phyloP scores from a whole-genome alignment of 2,329 filamentous ascomycete genomes.

The Onygena corvina region DNA sequence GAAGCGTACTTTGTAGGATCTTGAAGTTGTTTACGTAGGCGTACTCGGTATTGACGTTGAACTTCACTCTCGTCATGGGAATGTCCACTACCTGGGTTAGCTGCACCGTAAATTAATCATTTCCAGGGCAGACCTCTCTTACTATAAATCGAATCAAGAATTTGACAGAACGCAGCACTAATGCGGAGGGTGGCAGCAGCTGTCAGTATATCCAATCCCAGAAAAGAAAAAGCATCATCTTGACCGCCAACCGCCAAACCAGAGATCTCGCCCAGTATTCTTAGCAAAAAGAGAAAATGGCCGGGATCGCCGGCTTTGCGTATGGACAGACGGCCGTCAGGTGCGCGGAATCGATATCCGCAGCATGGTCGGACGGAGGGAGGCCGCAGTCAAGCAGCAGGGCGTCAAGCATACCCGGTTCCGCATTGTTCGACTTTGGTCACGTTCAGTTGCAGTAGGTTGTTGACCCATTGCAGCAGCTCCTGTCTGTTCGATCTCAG shows the following conservation, averaged over 20 bases:
- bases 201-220: neutral
- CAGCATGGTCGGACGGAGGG: neutral
- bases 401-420: slow-evolving; percentile 60
- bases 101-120: neutral
- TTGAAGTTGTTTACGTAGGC: slow-evolving; percentile 99
- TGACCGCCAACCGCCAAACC: neutral
- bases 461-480: slow-evolving; percentile 91
- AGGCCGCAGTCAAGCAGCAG: slow-evolving; percentile 9
- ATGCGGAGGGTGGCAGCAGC: neutral
- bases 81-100: slow-evolving; percentile 52
- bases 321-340: no score
- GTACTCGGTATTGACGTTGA: slow-evolving; percentile 95
- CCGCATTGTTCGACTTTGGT: slow-evolving; percentile 99
- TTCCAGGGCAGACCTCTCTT: slow-evolving; percentile 23
- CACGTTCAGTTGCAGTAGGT: slow-evolving; percentile 92
- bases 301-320: neutral
- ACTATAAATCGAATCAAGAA: slow-evolving; percentile 96
- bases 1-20: slow-evolving; percentile 73
- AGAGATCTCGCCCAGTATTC: neutral
- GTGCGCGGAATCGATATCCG: neutral
- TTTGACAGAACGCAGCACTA: slow-evolving; percentile 89
- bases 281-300: neutral
- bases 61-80: slow-evolving; percentile 92
- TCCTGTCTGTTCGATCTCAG: slow-evolving; percentile 60
- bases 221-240: neutral